Percentiles rank a stretch among this genome's conserved stretches.
These are phyloP conservation scores for Barbatosphaeria neglecta DNA, from an alignment of 495 filamentous ascomycete genomes.

Conservation along the genomic window DNA sequence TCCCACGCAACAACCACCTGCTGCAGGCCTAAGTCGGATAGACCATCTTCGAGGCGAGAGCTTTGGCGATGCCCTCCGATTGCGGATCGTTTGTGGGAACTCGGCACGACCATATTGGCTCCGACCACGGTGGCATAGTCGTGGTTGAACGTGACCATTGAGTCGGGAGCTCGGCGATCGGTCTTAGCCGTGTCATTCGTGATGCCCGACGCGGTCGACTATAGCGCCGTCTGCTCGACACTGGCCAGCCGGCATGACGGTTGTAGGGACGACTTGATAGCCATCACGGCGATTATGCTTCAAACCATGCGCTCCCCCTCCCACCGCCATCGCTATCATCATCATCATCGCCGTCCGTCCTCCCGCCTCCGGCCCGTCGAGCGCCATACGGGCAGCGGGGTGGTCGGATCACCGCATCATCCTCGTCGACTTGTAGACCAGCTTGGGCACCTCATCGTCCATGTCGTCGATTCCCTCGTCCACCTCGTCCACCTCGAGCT, in stretches of 20 bases:
- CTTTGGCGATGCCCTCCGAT: background rate
- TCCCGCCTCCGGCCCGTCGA: no score
- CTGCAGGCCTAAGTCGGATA: no score
- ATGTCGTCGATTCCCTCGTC: conserved; percentile 30
- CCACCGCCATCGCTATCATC: no score
- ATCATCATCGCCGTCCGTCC: no score
- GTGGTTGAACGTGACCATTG: background rate
- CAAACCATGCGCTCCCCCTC: no score
- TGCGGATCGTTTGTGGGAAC: background rate
- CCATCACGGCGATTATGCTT: background rate
- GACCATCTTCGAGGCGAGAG: no score
- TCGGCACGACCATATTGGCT: background rate
- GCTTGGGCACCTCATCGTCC: conserved; percentile 13
- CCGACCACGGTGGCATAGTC: background rate
- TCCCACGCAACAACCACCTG: no score
- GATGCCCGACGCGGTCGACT: background rate
- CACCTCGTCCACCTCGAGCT: conserved; percentile 23
- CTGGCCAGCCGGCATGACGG: background rate
- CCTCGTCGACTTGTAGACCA: conserved; percentile 12
- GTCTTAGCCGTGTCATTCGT: no score
- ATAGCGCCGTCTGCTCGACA: background rate
- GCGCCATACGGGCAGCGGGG: no score
- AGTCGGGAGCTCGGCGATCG: no score
- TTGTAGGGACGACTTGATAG: background rate
- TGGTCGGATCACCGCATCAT: conserved; percentile 1